Base-by-base conservation (phyloP, 2,329 filamentous ascomycete genomes). In the Alternaria solani region DNA sequence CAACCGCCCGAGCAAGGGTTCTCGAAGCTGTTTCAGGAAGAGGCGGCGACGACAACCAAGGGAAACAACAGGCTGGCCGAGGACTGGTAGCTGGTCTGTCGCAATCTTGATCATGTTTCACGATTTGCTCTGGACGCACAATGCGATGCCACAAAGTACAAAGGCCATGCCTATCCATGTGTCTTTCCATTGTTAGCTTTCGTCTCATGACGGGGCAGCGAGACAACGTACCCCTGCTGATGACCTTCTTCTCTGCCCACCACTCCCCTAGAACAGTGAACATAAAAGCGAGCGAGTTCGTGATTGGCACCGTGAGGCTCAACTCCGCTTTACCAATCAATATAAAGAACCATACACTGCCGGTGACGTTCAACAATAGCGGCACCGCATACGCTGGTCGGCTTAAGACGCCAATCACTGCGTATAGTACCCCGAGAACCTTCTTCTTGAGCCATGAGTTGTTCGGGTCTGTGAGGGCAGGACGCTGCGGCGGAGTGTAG, bases 331-430 rank as follows among this genome's bases (percentile, higher is more conserved):
- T 88, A 7, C 94, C 94, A 80, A 98, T 94, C 66, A 98, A 83
- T 68, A 98, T 80, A 71, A 98, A 98, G 80, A 98, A 98, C 94
- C 94, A 98, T 56, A 97, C 86, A 74, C 93, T 96, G 30, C 94
- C 94, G 3, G 94, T 97, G 54, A 98, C 81, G 76, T 98, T 98
- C 59, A 97, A 80, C 53, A 97, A 80, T 68, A 98, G 80, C 20
- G 94, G 94, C 26, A 96, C 81, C 6, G 93, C 91, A 79, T 98
- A 98, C 18, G 87, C 86, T 36, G 94, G 94, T 68, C 93, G 93
- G 59, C 86, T 84, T 53, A 98, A 80, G 59, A 97, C 82, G 74
- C 97, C 94, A 12, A 89, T 73, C 1, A 94, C 91, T 4, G 89
- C 90, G 75, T 92, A 95, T 72, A 90, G 87, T 7, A 89, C 84